phyloP scores from a whole-genome alignment of 2,329 filamentous ascomycete species.

The Pleoardoris graminearum region DNA sequence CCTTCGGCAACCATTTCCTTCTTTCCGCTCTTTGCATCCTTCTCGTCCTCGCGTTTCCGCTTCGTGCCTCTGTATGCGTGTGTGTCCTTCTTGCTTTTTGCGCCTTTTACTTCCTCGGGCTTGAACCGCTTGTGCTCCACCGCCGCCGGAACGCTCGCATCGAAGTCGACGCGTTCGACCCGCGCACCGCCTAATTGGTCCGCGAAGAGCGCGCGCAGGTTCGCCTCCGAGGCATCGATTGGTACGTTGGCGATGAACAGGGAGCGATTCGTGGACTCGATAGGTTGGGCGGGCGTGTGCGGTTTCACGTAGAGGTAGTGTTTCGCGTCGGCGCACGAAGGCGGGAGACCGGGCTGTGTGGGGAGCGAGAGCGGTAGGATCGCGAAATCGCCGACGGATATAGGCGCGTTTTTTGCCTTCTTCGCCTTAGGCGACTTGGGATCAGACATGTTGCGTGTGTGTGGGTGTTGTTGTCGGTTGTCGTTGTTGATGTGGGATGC shows the following conservation, averaged over 20 bases:
- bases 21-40: conserved; percentile 60
- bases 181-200: conserved; percentile 74
- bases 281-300: conserved; percentile 70
- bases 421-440: conserved; percentile 14
- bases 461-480: too few species aligned
- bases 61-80: conserved; percentile 54
- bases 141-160: conserved; percentile 45
- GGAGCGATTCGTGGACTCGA: conserved; percentile 71
- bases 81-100: conserved; percentile 30
- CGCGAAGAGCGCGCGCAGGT: conserved; percentile 76
- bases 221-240: conserved; percentile 75
- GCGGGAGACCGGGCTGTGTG: conserved; percentile 49
- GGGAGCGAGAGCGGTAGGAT: conserved; percentile 68
- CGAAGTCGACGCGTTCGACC: conserved; percentile 78
- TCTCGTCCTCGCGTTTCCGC: conserved; percentile 62
- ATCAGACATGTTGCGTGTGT: not conserved
- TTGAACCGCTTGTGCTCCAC: conserved; percentile 55
- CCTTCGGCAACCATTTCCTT: conserved; percentile 40
- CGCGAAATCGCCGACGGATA: conserved; percentile 63
- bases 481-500: not conserved
- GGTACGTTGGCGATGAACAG: conserved; percentile 92
- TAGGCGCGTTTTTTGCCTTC: conserved; percentile 24
- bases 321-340: conserved; percentile 54
- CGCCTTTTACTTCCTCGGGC: conserved; percentile 15
- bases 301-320: conserved; percentile 88